These are phyloP conservation scores for Clonostachys sp. DNA, from an alignment of 2,329 filamentous ascomycete species.

Conservation along the genomic window DNA sequence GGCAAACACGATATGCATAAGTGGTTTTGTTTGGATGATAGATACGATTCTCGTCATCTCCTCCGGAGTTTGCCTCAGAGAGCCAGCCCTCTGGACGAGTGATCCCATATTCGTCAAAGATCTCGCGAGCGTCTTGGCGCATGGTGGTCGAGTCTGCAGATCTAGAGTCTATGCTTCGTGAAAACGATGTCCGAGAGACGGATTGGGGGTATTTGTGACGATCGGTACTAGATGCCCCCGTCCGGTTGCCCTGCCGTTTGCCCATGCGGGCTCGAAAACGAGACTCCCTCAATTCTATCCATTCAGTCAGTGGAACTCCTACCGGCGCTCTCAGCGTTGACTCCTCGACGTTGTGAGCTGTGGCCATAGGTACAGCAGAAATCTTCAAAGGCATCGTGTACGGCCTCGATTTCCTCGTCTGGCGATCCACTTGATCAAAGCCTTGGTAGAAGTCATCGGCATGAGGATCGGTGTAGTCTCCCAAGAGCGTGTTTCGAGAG, in stretches of 20 bases:
- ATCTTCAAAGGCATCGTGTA: no score
- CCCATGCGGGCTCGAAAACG: no score
- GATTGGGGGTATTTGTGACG: no score
- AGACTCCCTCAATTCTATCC: no score
- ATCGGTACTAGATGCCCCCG: background rate
- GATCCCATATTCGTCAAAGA: constrained; percentile 42
- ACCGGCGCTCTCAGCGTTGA: no score
- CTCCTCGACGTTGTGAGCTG: no score
- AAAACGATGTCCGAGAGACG: background rate
- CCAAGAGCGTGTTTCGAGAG: constrained; percentile 13
- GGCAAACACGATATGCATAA: constrained; percentile 32
- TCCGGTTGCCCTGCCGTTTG: no score
- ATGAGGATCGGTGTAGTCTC: background rate
- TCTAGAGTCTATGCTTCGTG: constrained; percentile 11
- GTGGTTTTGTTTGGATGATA: no score
- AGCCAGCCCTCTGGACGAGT: constrained; percentile 40
- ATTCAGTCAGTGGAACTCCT: no score
- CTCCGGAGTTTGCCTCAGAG: constrained; percentile 27
- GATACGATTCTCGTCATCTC: constrained; percentile 9
- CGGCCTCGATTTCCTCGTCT: no score
- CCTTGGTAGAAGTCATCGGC: background rate
- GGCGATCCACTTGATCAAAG: no score
- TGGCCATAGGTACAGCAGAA: no score
- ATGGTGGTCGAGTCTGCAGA: constrained; percentile 25
- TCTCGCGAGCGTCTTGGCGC: constrained; percentile 35